These are phyloP conservation scores for Hymenoscyphus scutula DNA, from an alignment of 2,329 filamentous ascomycete genomes.

Conservation along the genomic window DNA sequence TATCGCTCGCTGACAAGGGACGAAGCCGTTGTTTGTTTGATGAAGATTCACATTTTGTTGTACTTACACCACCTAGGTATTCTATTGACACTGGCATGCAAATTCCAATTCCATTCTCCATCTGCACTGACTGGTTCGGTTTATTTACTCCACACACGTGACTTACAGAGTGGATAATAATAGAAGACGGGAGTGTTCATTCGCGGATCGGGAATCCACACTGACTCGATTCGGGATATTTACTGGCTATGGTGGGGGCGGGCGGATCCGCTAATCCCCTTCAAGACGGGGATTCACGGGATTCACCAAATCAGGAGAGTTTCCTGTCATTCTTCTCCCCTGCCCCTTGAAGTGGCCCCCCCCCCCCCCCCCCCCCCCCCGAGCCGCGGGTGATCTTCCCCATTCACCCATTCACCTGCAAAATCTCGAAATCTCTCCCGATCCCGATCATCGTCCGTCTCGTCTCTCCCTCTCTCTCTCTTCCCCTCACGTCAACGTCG, in stretches of 20 bases:
- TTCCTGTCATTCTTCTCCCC: background rate
- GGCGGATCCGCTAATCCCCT: background rate
- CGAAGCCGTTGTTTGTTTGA: too few species aligned
- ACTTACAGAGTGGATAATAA: background rate
- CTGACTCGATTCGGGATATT: background rate
- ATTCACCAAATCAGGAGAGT: too few species aligned
- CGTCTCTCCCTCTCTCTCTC: background rate
- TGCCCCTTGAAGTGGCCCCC: background rate
- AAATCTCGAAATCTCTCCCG: too few species aligned
- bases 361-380: background rate
- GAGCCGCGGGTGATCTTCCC: background rate
- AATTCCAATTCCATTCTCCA: background rate
- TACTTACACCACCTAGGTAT: too few species aligned
- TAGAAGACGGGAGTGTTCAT: background rate
- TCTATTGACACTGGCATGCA: conserved; percentile 2
- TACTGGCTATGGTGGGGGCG: background rate
- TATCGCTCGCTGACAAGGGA: too few species aligned
- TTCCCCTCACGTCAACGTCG: background rate
- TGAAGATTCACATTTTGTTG: background rate
- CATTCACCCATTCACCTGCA: too few species aligned
- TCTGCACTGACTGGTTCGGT: too few species aligned
- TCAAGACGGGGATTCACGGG: too few species aligned
- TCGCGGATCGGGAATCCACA: background rate
- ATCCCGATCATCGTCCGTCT: background rate
- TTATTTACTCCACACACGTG: background rate